Evolutionary conservation across 495 filamentous ascomycete species (phyloP).

Genomic region (Jackrogersella multiformis): DNA sequence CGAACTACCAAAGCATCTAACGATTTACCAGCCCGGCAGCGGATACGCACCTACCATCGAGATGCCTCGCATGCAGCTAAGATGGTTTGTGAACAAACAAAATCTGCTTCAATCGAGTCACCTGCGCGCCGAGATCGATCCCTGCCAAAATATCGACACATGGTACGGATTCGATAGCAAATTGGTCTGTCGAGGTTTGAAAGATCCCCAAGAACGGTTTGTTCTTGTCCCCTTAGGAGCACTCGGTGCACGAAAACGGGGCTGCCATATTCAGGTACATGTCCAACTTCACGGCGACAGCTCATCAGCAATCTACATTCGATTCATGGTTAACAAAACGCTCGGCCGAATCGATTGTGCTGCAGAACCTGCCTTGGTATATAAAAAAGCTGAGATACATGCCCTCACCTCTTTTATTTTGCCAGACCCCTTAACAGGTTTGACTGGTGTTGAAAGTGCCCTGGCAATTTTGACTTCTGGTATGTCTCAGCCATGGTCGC

Average conservation of each 20-base stretch:
- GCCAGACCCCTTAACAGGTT: conserved; percentile 64
- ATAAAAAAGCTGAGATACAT: conserved; percentile 64
- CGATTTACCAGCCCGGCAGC: conserved; percentile 44
- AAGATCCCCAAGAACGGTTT: conserved; percentile 45
- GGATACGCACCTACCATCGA: conserved; percentile 44
- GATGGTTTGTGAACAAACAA: conserved; percentile 47
- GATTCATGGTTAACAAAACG: conserved; percentile 57
- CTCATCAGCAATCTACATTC: conserved; percentile 43
- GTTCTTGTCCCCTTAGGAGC: conserved; percentile 49
- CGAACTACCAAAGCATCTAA: conserved; percentile 45
- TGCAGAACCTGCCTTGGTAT: conserved; percentile 57
- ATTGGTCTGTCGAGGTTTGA: conserved; percentile 51
- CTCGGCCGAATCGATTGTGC: conserved; percentile 58
- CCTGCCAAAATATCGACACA: conserved; percentile 57
- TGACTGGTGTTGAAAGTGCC: conserved; percentile 68
- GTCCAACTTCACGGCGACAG: neutral
- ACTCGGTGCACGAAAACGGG: conserved; percentile 19
- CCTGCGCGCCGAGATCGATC: conserved; percentile 56
- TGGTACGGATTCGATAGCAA: conserved; percentile 59
- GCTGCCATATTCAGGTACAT: conserved; percentile 44
- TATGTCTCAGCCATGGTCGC: conserved; percentile 54
- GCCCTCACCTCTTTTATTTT: conserved; percentile 66
- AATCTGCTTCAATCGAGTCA: conserved; percentile 53
- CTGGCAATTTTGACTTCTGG: conserved; percentile 61
- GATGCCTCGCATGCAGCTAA: conserved; percentile 52